Evolutionary conservation across 2,329 filamentous ascomycete species (phyloP).

Genomic region (Apiospora koreana): DNA sequence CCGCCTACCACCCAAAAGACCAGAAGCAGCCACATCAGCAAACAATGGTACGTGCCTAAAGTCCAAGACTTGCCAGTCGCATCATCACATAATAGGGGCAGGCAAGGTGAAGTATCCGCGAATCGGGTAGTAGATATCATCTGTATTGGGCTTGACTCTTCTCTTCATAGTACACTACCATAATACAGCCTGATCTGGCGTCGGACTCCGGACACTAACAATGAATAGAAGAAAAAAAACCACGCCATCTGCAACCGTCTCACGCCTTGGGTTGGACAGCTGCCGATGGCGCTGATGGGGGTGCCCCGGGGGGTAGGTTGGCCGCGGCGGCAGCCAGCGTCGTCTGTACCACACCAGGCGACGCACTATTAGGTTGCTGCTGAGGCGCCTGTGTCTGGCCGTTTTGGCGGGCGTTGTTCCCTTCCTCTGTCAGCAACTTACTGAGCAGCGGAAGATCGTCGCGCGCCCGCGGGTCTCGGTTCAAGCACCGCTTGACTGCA

Average conservation of each 20-base stretch:
- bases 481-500: conserved; percentile 69
- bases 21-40: not conserved
- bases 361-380: conserved; percentile 23
- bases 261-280: conserved; percentile 25
- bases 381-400: conserved; percentile 11
- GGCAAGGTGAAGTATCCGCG: not conserved
- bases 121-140: not conserved
- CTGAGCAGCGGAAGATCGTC: conserved; percentile 62
- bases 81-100: not conserved
- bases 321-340: conserved; percentile 30
- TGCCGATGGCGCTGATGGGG: conserved; percentile 10
- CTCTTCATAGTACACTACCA: not conserved
- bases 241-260: not conserved
- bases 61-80: not conserved
- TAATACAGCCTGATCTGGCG: not conserved
- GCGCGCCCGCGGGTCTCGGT: conserved; percentile 64
- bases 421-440: conserved; percentile 53
- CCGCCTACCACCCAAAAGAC: not conserved
- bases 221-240: not conserved
- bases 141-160: not conserved
- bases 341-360: conserved; percentile 31
- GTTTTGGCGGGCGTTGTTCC: conserved; percentile 32
- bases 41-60: no score
- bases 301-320: conserved; percentile 19
- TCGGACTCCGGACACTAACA: not conserved